A percentile compares a stretch with the other conserved stretches of the same genome.
Evolutionary conservation across 2,329 filamentous ascomycete genomes (phyloP).

Genomic region (Hirsutella minnesotensis): DNA sequence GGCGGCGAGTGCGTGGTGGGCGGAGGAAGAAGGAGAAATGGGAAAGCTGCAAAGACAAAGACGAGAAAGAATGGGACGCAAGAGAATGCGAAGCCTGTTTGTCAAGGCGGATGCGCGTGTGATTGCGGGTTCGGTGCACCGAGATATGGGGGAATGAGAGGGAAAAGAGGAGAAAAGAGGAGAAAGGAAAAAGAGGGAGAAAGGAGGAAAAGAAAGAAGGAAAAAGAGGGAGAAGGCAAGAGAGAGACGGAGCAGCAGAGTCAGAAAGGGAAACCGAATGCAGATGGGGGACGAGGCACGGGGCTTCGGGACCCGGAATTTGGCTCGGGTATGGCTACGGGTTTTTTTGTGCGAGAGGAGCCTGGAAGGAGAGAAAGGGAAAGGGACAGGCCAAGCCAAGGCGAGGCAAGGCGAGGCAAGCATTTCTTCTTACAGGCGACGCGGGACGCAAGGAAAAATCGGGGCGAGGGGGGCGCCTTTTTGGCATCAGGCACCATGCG

Average conservation of each 20-base stretch:
- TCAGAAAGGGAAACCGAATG: conserved; percentile 9
- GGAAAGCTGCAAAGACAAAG: too few species aligned
- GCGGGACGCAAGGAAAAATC: conserved; percentile 6
- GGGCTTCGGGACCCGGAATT: conserved; percentile 7
- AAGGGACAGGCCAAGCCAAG: conserved; percentile 3
- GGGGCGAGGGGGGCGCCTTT: conserved; percentile 6
- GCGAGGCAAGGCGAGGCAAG: too few species aligned
- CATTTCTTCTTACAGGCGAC: not conserved
- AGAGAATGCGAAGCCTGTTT: too few species aligned
- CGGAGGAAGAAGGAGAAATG: not conserved
- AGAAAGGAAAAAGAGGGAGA: not conserved
- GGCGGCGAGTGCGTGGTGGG: too few species aligned
- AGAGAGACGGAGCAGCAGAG: conserved; percentile 11
- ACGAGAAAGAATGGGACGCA: too few species aligned
- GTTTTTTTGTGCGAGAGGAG: not conserved
- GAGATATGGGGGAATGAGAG: conserved; percentile 18
- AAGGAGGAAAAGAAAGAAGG: conserved; percentile 12
- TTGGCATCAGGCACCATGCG: conserved; percentile 5
- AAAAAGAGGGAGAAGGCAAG: conserved; percentile 15
- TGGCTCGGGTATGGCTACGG: conserved; percentile 15
- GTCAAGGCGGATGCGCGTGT: conserved; percentile 13
- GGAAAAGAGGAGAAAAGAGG: conserved; percentile 1
- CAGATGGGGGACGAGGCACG: conserved; percentile 5
- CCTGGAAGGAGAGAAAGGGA: not conserved
- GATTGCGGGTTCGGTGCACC: conserved; percentile 18